Percentiles rank a stretch among this genome's conserved stretches.
Conservation (phyloP, 2,329 filamentous ascomycete species). For the Aureobasidium lini region DNA sequence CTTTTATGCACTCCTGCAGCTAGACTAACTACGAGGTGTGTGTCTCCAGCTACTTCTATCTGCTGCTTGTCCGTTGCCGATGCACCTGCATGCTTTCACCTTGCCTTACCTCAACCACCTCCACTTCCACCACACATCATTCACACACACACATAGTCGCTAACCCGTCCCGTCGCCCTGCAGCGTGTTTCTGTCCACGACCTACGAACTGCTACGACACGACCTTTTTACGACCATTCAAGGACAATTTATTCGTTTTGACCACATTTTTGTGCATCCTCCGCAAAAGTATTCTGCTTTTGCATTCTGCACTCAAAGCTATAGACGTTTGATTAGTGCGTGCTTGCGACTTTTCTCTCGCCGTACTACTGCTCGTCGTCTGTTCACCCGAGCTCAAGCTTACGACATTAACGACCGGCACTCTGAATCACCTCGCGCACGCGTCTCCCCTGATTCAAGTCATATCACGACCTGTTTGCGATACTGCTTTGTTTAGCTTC, state of each 20-base stretch:
- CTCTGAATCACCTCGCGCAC: constrained; percentile 9
- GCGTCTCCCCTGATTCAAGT: neutral
- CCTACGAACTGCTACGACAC: constrained; percentile 15
- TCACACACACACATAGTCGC: constrained; percentile 7
- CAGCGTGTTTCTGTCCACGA: constrained; percentile 13
- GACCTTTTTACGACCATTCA: constrained; percentile 14
- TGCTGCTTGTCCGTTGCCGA: constrained; percentile 13
- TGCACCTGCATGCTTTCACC: constrained; percentile 13
- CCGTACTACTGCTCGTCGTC: constrained; percentile 9
- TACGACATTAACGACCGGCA: constrained; percentile 10
- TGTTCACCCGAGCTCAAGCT: constrained; percentile 5
- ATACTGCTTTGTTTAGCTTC: constrained; percentile 7
- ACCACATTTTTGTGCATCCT: constrained; percentile 11
- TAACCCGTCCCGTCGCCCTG: constrained; percentile 13
- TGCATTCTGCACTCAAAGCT: constrained; percentile 3
- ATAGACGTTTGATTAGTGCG: constrained; percentile 11
- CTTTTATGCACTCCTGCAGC: constrained; percentile 15
- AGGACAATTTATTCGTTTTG: constrained; percentile 13
- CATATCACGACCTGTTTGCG: constrained; percentile 4
- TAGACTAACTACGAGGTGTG: constrained; percentile 15
- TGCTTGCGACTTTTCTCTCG: constrained; percentile 3
- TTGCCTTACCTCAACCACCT: constrained; percentile 12
- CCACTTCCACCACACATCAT: constrained; percentile 8
- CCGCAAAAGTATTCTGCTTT: constrained; percentile 1
- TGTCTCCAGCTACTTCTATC: constrained; percentile 15